Conservation (phyloP, 192 early-diverging fungal genomes). For the Umbelopsis isabellina region DNA sequence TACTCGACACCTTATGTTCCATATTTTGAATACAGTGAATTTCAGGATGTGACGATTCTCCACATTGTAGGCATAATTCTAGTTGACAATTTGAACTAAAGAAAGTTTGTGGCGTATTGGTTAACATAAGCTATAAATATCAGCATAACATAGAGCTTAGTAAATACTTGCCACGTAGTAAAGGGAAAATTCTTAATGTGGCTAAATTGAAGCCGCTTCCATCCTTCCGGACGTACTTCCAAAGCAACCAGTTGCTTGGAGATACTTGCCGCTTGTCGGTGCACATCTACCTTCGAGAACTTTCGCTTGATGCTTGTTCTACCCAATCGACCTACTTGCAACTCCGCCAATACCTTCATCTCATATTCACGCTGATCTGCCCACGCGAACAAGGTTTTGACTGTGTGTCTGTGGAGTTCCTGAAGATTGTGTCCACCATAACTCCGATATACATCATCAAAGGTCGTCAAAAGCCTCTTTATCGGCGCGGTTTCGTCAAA, state of each 20-base stretch:
- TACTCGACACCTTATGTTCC: slow-evolving; percentile 33
- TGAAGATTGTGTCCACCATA: slow-evolving; percentile 16
- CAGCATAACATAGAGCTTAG: background rate
- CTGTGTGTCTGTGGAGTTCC: slow-evolving; percentile 23
- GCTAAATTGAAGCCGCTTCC: slow-evolving; percentile 62
- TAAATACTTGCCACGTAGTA: slow-evolving; percentile 48
- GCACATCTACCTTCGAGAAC: slow-evolving; percentile 18
- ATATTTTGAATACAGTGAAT: slow-evolving; percentile 49
- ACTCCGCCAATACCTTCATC: slow-evolving; percentile 4
- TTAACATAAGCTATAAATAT: background rate
- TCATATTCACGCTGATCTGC: slow-evolving; percentile 5
- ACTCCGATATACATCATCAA: slow-evolving; percentile 21
- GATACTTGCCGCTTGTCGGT: slow-evolving; percentile 23
- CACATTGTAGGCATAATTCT: slow-evolving; percentile 56
- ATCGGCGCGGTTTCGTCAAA: background rate
- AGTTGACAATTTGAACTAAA: slow-evolving; percentile 40
- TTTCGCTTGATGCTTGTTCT: background rate
- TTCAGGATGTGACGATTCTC: slow-evolving; percentile 43
- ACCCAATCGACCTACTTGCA: slow-evolving; percentile 1
- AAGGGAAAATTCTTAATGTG: slow-evolving; percentile 56
- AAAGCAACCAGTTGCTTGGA: slow-evolving; percentile 49
- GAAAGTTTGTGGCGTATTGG: slow-evolving; percentile 22
- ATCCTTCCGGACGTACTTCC: slow-evolving; percentile 52
- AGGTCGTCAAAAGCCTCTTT: background rate
- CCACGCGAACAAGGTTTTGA: slow-evolving; percentile 18